Evolutionary conservation across 2,329 filamentous ascomycete genomes (phyloP).

Genomic region (Colletotrichum musicola): DNA sequence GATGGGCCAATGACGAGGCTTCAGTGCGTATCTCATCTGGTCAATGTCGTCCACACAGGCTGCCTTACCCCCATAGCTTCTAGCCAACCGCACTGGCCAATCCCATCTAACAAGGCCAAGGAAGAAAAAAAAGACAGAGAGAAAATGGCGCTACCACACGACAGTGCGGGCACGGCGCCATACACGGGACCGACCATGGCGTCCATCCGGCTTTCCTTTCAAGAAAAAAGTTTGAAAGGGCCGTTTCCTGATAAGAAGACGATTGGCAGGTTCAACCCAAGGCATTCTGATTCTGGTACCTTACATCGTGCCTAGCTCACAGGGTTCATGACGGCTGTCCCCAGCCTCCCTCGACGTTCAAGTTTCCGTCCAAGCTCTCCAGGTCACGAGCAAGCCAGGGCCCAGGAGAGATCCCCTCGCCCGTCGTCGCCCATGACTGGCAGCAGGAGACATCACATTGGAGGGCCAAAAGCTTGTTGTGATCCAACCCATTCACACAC

Average conservation of each 20-base stretch:
- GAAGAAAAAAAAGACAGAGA: neutral
- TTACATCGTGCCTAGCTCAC: neutral
- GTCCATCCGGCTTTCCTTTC: neutral
- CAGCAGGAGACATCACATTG: conserved; percentile 21
- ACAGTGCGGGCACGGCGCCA: conserved; percentile 29
- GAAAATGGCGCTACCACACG: conserved; percentile 28
- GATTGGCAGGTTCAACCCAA: conserved; percentile 22
- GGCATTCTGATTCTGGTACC: neutral
- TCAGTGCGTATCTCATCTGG: conserved; percentile 8
- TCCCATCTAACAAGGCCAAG: neutral
- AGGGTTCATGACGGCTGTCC: conserved; percentile 25
- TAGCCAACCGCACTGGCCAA: conserved; percentile 9
- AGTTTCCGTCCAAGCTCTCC: conserved; percentile 19
- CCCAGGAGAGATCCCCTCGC: neutral
- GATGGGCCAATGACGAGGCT: neutral
- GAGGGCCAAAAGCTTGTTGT: conserved; percentile 39
- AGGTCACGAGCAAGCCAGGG: conserved; percentile 28
- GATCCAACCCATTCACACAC: conserved; percentile 25
- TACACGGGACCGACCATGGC: neutral
- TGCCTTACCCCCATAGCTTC: conserved; percentile 11
- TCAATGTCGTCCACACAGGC: neutral
- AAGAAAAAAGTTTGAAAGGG: conserved; percentile 29
- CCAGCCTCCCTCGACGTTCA: conserved; percentile 8
- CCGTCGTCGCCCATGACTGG: conserved; percentile 31
- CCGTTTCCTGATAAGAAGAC: conserved; percentile 36